phyloP scores from a whole-genome alignment of 2,329 filamentous ascomycete species.

The Aspergillus caelatus region DNA sequence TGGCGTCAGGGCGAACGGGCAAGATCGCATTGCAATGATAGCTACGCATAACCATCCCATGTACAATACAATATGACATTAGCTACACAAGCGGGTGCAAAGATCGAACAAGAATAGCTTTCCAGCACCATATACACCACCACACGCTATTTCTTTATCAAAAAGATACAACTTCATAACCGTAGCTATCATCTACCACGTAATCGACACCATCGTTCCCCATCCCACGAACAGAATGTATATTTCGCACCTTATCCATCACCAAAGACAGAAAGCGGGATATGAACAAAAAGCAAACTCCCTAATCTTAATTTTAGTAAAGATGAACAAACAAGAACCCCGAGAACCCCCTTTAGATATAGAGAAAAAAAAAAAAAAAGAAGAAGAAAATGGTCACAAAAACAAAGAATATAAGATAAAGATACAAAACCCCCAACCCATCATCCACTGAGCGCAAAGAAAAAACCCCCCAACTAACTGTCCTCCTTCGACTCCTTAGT shows the following conservation, averaged over 20 bases:
- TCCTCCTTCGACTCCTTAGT: slow-evolving; percentile 38
- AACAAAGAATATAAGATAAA: slow-evolving; percentile 7
- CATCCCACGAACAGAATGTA: neutral
- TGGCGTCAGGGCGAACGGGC: slow-evolving; percentile 16
- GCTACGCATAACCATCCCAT: neutral
- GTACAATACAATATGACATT: slow-evolving; percentile 10
- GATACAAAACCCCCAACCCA: slow-evolving; percentile 1
- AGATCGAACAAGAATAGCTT: neutral
- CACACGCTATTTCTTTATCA: neutral
- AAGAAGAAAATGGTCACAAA: slow-evolving; percentile 3
- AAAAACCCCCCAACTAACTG: slow-evolving; percentile 14
- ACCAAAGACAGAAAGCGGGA: slow-evolving; percentile 3
- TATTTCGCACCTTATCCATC: neutral
- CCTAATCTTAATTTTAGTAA: slow-evolving; percentile 1
- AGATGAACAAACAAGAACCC: slow-evolving; percentile 2
- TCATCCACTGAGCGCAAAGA: slow-evolving; percentile 5
- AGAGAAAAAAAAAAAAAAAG: slow-evolving; percentile 13
- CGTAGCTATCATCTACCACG: neutral
- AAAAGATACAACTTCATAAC: neutral
- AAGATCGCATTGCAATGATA: slow-evolving; percentile 8
- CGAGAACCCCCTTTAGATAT: slow-evolving; percentile 4
- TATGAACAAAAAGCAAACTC: slow-evolving; percentile 14
- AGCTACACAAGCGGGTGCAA: neutral
- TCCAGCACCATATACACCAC: neutral
- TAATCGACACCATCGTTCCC: neutral